Conservation (phyloP, 345 rosid species). For the Geranium rotundifolium region DNA sequence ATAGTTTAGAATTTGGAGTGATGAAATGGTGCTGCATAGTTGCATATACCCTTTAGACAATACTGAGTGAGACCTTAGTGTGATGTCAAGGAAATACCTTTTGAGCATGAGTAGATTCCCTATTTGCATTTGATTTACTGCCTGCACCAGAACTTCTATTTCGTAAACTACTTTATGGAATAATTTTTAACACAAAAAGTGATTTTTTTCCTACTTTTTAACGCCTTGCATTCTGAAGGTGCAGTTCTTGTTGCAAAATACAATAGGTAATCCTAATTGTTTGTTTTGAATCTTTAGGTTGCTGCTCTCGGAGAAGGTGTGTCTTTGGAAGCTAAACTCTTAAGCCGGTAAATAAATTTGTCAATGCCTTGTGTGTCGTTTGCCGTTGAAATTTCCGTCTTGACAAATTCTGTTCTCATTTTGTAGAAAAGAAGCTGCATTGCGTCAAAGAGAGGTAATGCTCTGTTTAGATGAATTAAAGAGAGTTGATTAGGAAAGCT, state of each 20-base stretch:
- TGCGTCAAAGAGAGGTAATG: slow-evolving; percentile 90
- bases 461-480: not conserved
- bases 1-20: not conserved
- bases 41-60: not conserved
- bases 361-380: not conserved
- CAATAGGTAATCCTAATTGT: not conserved
- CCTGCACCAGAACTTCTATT: not conserved
- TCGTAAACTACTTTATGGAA: not conserved
- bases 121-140: not conserved
- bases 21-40: not conserved
- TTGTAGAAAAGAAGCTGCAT: slow-evolving; percentile 88
- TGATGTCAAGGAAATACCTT: not conserved
- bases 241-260: slow-evolving; percentile 1
- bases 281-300: slow-evolving; percentile 38
- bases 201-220: no score
- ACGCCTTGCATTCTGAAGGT: not conserved
- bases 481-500: not conserved
- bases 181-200: not conserved
- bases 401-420: slow-evolving; percentile 11
- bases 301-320: slow-evolving; percentile 93
- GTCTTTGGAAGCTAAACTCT: slow-evolving; percentile 86
- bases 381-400: slow-evolving; percentile 1
- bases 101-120: not conserved
- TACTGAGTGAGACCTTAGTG: no score
- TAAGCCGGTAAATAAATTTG: slow-evolving; percentile 50